Conservation (phyloP, 495 filamentous ascomycete genomes). For the Pseudoneurospora amorphoporcata region DNA sequence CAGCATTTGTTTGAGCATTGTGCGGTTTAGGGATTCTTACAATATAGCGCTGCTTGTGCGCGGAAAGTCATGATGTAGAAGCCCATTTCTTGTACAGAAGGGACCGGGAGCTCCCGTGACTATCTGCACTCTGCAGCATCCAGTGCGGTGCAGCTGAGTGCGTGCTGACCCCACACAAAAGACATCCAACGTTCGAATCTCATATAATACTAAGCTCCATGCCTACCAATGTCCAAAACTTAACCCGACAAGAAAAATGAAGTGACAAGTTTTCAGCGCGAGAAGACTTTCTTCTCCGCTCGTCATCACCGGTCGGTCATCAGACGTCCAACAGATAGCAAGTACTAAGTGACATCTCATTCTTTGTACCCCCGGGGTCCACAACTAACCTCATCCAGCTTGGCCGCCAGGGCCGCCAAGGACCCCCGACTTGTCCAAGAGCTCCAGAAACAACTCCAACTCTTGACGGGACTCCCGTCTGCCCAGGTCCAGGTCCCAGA, state of each 20-base stretch:
- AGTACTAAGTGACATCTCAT: neutral
- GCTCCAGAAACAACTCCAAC: neutral
- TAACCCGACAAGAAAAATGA: neutral
- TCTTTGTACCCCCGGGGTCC: neutral
- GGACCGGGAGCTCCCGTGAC: neutral
- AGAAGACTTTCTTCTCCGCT: neutral
- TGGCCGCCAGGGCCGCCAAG: neutral
- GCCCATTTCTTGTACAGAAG: neutral
- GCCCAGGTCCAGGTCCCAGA: neutral
- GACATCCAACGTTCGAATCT: neutral
- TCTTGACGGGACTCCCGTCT: neutral
- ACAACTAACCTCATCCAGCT: neutral
- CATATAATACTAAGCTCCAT: neutral
- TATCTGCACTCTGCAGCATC: neutral
- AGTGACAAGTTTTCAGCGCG: neutral
- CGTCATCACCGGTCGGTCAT: neutral
- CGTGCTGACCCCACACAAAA: neutral
- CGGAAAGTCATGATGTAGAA: neutral
- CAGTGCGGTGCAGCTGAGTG: neutral
- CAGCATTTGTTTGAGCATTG: neutral
- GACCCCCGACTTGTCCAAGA: neutral
- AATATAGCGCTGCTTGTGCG: neutral
- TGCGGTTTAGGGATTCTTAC: neutral
- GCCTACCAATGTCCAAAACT: neutral
- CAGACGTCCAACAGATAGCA: neutral